phyloP scores from a whole-genome alignment of 2,329 filamentous ascomycete species.

The Diaporthe batatas region DNA sequence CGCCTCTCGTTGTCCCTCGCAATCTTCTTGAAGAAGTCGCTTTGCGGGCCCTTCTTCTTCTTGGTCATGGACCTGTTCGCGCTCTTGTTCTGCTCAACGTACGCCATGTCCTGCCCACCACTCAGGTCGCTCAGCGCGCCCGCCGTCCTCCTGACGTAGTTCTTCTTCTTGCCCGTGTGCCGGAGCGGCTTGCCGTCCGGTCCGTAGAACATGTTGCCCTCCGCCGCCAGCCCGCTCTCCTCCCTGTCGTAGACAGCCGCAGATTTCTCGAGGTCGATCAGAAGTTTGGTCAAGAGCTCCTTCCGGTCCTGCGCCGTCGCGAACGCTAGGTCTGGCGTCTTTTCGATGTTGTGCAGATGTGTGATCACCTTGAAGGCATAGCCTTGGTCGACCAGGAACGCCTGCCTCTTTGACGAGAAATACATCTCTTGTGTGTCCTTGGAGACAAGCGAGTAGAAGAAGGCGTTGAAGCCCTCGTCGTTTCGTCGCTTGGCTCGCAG shows the following conservation, averaged over 20 bases:
- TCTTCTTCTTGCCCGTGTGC: constrained; percentile 57
- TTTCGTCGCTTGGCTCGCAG: constrained; percentile 94
- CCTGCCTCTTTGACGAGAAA: constrained; percentile 95
- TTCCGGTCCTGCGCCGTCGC: constrained; percentile 83
- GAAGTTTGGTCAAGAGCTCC: constrained; percentile 88
- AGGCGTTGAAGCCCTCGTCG: constrained; percentile 98
- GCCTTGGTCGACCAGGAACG: constrained; percentile 96
- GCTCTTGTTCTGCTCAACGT: constrained; percentile 84
- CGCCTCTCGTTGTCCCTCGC: constrained; percentile 71
- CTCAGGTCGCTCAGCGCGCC: constrained; percentile 88
- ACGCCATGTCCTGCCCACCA: constrained; percentile 98
- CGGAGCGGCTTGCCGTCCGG: constrained; percentile 44
- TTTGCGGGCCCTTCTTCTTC: constrained; percentile 69
- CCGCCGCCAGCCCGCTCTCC: constrained; percentile 48
- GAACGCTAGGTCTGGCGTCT: constrained; percentile 84
- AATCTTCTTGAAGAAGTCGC: constrained; percentile 75
- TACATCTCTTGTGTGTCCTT: constrained; percentile 99
- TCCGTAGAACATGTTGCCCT: constrained; percentile 57
- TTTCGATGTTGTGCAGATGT: constrained; percentile 90
- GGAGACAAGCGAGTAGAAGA: constrained; percentile 97
- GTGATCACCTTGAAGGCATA: constrained; percentile 99
- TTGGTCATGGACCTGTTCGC: constrained; percentile 74
- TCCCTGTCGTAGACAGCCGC: constrained; percentile 46
- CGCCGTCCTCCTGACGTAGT: constrained; percentile 81
- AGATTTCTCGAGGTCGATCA: constrained; percentile 82